Evolutionary conservation across 1,284 basidiomycete species (phyloP), one percentile per base, ranked within the genome.

Genomic region (Papiliotrema laurentii): DNA sequence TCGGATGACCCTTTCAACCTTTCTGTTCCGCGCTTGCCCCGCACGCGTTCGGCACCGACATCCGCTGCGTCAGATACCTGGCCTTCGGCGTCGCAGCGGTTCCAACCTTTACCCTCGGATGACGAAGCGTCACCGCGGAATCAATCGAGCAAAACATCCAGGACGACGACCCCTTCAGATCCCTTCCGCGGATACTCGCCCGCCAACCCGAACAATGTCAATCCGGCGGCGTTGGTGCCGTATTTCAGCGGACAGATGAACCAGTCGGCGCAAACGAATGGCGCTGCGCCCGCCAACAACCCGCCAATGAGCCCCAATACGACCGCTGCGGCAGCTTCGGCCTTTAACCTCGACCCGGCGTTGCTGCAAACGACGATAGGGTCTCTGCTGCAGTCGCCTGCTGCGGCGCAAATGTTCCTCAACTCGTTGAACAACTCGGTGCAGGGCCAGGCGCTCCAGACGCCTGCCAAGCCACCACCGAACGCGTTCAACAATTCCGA

Each of bases 371-470:
- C 79, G 3, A 79, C 83, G 1, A 76, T 87, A 34, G 79, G 80
- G 18, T 77, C 78, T 19, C 69, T 84, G 45, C 77, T 83, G 41
- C 80, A 82, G 39, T 81, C 81, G 0, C 84, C 85, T 0, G 73
- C 74, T 1, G 83, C 86, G 55, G 78, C 89, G 50, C 84, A 87
- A 56, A 82, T 83, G 56, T 76, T 89, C 41, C 74, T 89, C 45
- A 78, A 81, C 27, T 79, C 81, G 21, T 58, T 75, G 24, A 69
- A 64, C 45, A 53, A 54, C n/a, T 59, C 57, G 13, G 52, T 54
- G 2, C 69, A 72, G 50, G 69, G 66, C 26, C 69, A 72, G 50
- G 55, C 55, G 11, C 45, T 71, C 5, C 49, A 56, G 4, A 54
- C 60, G 16, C 54, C 54, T 21, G 22, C 22, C 10, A 36, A 42